A percentile compares a stretch with the other conserved stretches of the same genome.
phyloP scores from a whole-genome alignment of 192 early-diverging fungal species.

The Polychytrium aggregatum region DNA sequence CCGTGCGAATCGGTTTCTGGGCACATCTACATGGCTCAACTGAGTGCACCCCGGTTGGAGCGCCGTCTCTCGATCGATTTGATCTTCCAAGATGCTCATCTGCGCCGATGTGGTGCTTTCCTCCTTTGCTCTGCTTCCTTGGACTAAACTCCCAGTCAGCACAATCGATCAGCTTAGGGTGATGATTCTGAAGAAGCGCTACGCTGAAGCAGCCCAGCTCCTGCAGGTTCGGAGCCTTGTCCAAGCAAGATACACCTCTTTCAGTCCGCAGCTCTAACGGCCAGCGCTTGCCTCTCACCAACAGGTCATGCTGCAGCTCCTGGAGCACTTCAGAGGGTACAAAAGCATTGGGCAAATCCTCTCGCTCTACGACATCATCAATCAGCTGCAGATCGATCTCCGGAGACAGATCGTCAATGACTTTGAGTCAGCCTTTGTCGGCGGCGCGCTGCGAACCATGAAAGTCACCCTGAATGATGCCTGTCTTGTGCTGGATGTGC shows the following conservation, averaged over 20 bases:
- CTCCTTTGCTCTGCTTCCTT: neutral
- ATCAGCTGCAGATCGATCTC: constrained; percentile 48
- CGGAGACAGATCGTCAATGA: constrained; percentile 54
- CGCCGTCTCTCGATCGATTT: too few relatives aligned
- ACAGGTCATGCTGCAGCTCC: constrained; percentile 64
- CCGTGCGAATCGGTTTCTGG: too few relatives aligned
- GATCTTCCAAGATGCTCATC: too few relatives aligned
- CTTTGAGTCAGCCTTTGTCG: constrained; percentile 45
- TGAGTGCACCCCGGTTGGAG: too few relatives aligned
- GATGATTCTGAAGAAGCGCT: constrained; percentile 56
- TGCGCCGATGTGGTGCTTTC: too few relatives aligned
- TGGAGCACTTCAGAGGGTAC: constrained; percentile 64
- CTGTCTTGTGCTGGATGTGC: constrained; percentile 62
- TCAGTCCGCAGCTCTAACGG: neutral
- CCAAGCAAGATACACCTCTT: neutral
- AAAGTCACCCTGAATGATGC: constrained; percentile 53
- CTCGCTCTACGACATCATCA: constrained; percentile 48
- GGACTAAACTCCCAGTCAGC: neutral
- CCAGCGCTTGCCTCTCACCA: neutral
- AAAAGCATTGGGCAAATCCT: constrained; percentile 67
- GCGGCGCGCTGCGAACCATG: neutral
- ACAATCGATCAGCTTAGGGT: constrained; percentile 62
- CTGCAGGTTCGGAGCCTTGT: constrained; percentile 40
- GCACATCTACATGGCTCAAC: too few relatives aligned
- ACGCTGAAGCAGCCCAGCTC: constrained; percentile 67